These are phyloP conservation scores for Chenopodium album DNA, from an alignment of 148 eudicot genomes.

Conservation along the genomic window DNA sequence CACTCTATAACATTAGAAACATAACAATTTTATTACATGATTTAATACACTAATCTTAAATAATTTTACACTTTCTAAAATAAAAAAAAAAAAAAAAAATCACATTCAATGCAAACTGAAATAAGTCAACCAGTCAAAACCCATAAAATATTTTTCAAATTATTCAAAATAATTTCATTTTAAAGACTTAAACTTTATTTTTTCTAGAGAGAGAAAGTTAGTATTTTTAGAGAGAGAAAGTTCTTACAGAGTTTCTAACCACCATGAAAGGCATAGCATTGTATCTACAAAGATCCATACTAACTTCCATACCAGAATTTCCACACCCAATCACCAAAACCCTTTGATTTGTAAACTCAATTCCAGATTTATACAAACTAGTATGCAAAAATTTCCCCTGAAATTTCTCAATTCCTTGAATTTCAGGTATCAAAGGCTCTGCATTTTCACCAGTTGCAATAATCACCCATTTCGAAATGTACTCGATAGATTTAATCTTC, in stretches of 20 bases:
- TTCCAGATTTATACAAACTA: slow-evolving; percentile 63
- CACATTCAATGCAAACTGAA: slow-evolving; percentile 19
- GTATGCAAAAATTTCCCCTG: slow-evolving; percentile 67
- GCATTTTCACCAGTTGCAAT: slow-evolving; percentile 97
- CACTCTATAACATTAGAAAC: too few relatives aligned
- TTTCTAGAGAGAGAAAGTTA: background rate
- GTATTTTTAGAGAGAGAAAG: background rate
- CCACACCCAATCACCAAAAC: slow-evolving; percentile 95
- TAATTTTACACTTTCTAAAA: background rate
- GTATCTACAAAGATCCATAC: slow-evolving; percentile 73
- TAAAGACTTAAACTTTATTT: background rate
- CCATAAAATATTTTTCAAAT: background rate
- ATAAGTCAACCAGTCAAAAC: slow-evolving; percentile 28
- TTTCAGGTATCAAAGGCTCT: slow-evolving; percentile 73
- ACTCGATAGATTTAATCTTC: slow-evolving; percentile 36
- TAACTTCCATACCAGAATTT: slow-evolving; percentile 95
- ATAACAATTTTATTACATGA: too few relatives aligned
- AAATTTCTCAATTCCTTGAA: slow-evolving; percentile 66
- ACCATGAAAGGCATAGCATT: slow-evolving; percentile 74
- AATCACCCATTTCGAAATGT: slow-evolving; percentile 61
- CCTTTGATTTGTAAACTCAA: slow-evolving; percentile 40
- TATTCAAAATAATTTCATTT: background rate
- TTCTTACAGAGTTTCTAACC: slow-evolving; percentile 81
- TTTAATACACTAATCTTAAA: slow-evolving; percentile 3
- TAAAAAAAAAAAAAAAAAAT: background rate